These are phyloP conservation scores for Clonostachys byssicola DNA, from an alignment of 2,329 filamentous ascomycete genomes.

Conservation along the genomic window DNA sequence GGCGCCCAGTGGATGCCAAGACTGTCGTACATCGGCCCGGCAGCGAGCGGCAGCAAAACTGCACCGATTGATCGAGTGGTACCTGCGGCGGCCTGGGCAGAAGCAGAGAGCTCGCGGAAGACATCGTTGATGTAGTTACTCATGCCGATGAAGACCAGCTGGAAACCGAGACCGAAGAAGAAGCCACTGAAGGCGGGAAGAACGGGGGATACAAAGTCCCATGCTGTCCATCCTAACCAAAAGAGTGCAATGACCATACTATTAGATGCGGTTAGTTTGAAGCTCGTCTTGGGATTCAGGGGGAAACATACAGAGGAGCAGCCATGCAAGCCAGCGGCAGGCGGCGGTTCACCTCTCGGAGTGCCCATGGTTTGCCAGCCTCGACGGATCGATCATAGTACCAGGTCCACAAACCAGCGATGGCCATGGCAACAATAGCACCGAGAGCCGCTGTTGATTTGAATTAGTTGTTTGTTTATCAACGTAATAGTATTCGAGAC, in stretches of 20 bases:
- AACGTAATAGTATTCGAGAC: slow-evolving; percentile 17
- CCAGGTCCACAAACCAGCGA: slow-evolving; percentile 17
- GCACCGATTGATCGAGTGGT: slow-evolving; percentile 24
- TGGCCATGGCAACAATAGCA: slow-evolving; percentile 10
- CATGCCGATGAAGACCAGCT: slow-evolving; percentile 27
- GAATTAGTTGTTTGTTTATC: background rate
- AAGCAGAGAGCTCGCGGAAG: slow-evolving; percentile 23
- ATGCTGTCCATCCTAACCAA: slow-evolving; percentile 58
- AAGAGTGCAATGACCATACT: slow-evolving; percentile 52
- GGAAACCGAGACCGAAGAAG: slow-evolving; percentile 31
- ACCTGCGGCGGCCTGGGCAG: slow-evolving; percentile 24
- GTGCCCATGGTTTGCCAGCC: slow-evolving; percentile 20
- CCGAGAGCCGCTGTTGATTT: slow-evolving; percentile 14
- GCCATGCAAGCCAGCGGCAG: slow-evolving; percentile 47
- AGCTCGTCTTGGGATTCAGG: background rate
- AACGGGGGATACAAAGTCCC: slow-evolving; percentile 16
- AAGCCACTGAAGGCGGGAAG: slow-evolving; percentile 35
- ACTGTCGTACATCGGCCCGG: slow-evolving; percentile 20
- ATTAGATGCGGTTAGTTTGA: slow-evolving; percentile 2
- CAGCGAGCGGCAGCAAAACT: slow-evolving; percentile 22
- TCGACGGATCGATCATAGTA: slow-evolving; percentile 15
- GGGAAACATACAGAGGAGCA: slow-evolving; percentile 49
- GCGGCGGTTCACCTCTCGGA: slow-evolving; percentile 24
- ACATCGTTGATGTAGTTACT: slow-evolving; percentile 26
- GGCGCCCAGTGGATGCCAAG: slow-evolving; percentile 27